Evolutionary conservation across 805 yeast species (phyloP).

Genomic region (Helenozyma rhizophorensis): DNA sequence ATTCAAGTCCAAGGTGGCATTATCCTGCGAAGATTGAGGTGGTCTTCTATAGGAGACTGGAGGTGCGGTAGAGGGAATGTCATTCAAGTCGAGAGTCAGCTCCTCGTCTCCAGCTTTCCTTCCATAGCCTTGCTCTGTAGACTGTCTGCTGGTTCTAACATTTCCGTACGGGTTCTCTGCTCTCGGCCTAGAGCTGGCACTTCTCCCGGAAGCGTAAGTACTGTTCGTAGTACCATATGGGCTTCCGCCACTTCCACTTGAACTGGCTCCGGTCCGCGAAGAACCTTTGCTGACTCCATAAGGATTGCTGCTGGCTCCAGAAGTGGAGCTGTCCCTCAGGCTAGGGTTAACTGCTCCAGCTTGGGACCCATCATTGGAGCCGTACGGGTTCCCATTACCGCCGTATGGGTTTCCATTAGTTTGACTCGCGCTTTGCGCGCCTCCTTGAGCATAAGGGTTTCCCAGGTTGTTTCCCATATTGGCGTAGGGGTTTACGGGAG

Average conservation of each 20-base stretch:
- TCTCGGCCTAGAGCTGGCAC: not conserved
- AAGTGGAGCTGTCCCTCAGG: no score
- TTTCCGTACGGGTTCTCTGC: no score
- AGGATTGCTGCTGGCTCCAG: constrained; percentile 1
- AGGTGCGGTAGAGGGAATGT: constrained; percentile 30
- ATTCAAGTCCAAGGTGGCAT: constrained; percentile 30
- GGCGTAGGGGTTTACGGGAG: constrained; percentile 41
- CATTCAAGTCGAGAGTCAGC: constrained; percentile 36
- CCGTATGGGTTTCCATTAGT: constrained; percentile 2
- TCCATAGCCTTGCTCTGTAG: not conserved
- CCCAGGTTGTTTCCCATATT: constrained; percentile 16
- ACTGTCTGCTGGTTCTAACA: not conserved
- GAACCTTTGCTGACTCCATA: not conserved
- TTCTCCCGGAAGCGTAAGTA: not conserved
- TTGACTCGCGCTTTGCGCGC: constrained; percentile 1
- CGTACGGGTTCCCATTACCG: constrained; percentile 5
- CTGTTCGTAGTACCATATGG: not conserved
- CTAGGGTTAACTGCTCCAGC: not conserved
- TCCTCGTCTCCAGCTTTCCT: constrained; percentile 17
- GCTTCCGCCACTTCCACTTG: constrained; percentile 3
- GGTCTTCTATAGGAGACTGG: constrained; percentile 20
- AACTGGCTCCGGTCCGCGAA: no score
- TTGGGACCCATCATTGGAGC: no score
- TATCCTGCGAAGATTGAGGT: constrained; percentile 15
- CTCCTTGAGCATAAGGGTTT: constrained; percentile 13